These are phyloP conservation scores for Petasospora rhodanensis DNA, from an alignment of 1,139 yeast species.

Conservation along the genomic window DNA sequence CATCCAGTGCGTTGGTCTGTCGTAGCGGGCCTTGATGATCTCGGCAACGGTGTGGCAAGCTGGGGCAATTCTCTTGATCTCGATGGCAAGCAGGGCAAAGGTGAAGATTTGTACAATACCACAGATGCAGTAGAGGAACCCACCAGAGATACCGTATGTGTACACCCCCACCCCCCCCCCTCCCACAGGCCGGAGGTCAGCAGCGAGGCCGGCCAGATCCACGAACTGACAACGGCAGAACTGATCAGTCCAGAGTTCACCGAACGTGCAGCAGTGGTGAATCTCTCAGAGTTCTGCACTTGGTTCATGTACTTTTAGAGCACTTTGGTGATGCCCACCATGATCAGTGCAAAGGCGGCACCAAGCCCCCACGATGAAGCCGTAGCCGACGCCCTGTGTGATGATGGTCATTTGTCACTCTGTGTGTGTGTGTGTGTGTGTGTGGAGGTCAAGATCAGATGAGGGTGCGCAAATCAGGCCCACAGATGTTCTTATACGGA, in stretches of 20 bases:
- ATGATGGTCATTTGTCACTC: no score
- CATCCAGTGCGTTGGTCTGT: slow-evolving; percentile 35
- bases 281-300: slow-evolving; percentile 35
- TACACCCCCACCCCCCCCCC: no score
- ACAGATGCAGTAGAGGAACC: slow-evolving; percentile 35
- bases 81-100: slow-evolving; percentile 36
- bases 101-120: slow-evolving; percentile 23
- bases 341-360: slow-evolving; percentile 35
- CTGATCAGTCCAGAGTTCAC: slow-evolving; percentile 34
- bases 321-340: slow-evolving; percentile 32
- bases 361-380: slow-evolving; percentile 37
- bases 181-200: slow-evolving; percentile 34
- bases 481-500: no score
- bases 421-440: no score
- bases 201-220: slow-evolving; percentile 42
- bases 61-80: slow-evolving; percentile 54
- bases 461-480: no score
- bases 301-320: slow-evolving; percentile 31
- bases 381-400: slow-evolving; percentile 33
- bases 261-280: slow-evolving; percentile 35
- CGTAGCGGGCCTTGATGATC: slow-evolving; percentile 48
- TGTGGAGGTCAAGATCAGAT: neutral
- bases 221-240: slow-evolving; percentile 43
- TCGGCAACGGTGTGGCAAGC: slow-evolving; percentile 56
- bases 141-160: slow-evolving; percentile 57